Percentiles rank a stretch among this genome's conserved stretches.
These are phyloP conservation scores for Coemansia sp. DNA, from an alignment of 192 early-diverging fungal genomes.

Conservation along the genomic window DNA sequence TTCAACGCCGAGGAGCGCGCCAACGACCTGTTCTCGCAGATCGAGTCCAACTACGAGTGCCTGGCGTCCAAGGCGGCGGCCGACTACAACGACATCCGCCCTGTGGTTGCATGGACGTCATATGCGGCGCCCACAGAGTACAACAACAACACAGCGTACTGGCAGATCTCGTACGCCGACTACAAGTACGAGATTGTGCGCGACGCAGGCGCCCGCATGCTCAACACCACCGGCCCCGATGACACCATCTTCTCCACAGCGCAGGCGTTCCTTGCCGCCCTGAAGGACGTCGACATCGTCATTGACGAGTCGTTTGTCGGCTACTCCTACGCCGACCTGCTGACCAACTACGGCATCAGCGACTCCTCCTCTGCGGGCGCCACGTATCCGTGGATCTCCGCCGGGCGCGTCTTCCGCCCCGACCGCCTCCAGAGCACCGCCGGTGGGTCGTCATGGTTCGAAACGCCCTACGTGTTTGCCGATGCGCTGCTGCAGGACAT, in stretches of 20 bases:
- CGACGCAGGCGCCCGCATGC: constrained; percentile 68
- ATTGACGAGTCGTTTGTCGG: constrained; percentile 70
- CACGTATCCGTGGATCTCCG: constrained; percentile 63
- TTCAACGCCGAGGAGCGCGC: constrained; percentile 57
- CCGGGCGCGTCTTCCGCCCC: constrained; percentile 64
- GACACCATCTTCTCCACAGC: constrained; percentile 42
- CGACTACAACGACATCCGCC: constrained; percentile 46
- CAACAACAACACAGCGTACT: constrained; percentile 71
- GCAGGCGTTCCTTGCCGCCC: constrained; percentile 55
- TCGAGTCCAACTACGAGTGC: constrained; percentile 54
- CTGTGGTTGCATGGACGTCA: constrained; percentile 63
- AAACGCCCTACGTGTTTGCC: constrained; percentile 62
- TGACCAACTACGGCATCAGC: constrained; percentile 60
- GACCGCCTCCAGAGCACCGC: constrained; percentile 64
- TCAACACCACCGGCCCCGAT: constrained; percentile 47
- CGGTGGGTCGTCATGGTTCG: constrained; percentile 73
- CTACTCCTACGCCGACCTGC: constrained; percentile 53
- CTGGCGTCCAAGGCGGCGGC: constrained; percentile 37
- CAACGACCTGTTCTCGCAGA: constrained; percentile 39
- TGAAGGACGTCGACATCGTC: constrained; percentile 62
- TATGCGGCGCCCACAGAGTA: constrained; percentile 60
- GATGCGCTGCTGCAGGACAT: constrained; percentile 73
- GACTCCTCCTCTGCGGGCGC: constrained; percentile 17
- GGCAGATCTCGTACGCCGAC: constrained; percentile 57
- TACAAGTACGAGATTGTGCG: constrained; percentile 62